phyloP scores from a whole-genome alignment of 106 monocot genomes.

The Apostasia ramifera region DNA sequence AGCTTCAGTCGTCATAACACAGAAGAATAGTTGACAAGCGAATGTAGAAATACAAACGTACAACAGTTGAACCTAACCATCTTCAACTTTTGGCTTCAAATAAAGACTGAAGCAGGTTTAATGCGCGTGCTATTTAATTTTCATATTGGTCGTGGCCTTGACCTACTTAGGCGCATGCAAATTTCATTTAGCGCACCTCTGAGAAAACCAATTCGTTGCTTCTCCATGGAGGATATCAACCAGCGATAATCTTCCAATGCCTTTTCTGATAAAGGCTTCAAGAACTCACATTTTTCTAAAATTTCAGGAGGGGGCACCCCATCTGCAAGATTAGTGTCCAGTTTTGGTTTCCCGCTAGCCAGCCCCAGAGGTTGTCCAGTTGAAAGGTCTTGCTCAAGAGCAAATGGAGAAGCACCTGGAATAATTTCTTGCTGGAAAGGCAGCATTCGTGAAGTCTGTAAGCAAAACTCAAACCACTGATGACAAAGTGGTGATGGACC shows the following conservation, averaged over 20 bases:
- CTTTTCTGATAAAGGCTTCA: constrained; percentile 64
- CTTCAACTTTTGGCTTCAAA: too few species aligned
- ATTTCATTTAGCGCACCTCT: constrained; percentile 5
- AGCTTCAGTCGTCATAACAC: too few species aligned
- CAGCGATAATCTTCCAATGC: constrained; percentile 61
- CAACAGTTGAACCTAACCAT: too few species aligned
- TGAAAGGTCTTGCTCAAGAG: constrained; percentile 14
- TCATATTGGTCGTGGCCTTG: too few species aligned
- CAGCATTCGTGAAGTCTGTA: constrained; percentile 55
- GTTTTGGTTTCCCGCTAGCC: constrained; percentile 26
- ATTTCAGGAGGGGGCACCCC: constrained; percentile 67
- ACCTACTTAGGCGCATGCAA: too few species aligned
- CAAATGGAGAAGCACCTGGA: constrained; percentile 62
- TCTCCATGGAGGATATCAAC: constrained; percentile 50
- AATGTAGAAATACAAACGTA: too few species aligned
- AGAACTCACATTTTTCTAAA: constrained; percentile 66
- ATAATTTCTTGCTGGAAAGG: constrained; percentile 70
- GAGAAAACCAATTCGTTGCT: constrained; percentile 26
- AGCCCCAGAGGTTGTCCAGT: constrained; percentile 6
- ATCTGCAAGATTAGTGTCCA: constrained; percentile 53
- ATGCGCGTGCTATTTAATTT: too few species aligned
- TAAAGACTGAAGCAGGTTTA: too few species aligned
- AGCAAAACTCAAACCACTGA: constrained; percentile 95
- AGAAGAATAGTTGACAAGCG: too few species aligned
- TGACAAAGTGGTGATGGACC: constrained; percentile 76